Evolutionary conservation across 139 green algal species (phyloP).

Genomic region (Raphidocelis subcapitata): DNA sequence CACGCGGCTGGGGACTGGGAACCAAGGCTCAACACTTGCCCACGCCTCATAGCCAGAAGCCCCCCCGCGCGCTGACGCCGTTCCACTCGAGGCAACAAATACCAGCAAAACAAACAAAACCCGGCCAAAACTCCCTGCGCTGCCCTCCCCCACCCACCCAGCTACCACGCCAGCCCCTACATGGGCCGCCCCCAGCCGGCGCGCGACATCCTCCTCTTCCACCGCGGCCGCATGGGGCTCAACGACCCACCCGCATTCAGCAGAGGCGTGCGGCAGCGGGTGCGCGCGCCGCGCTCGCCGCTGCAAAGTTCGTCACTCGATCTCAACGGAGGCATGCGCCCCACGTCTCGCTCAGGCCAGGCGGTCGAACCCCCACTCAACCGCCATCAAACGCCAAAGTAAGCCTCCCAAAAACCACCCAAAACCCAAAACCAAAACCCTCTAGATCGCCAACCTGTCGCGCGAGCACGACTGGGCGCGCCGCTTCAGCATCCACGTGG

Average conservation of each 20-base stretch:
- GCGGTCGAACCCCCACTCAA: no score
- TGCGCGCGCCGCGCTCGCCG: slow-evolving; percentile 2
- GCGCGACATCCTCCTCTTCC: slow-evolving; percentile 42
- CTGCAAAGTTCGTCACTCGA: not conserved
- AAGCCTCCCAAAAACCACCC: no score
- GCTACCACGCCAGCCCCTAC: slow-evolving; percentile 25
- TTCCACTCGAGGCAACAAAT: no score
- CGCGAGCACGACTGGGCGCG: not conserved
- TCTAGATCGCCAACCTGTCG: slow-evolving; percentile 22
- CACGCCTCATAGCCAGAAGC: no score
- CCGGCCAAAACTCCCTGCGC: no score
- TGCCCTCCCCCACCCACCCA: no score
- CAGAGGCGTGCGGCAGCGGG: slow-evolving; percentile 31
- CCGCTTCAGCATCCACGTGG: no score
- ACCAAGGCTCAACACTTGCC: no score
- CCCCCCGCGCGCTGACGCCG: no score
- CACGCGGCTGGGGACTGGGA: no score
- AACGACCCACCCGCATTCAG: slow-evolving; percentile 20
- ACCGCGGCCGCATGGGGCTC: slow-evolving; percentile 27
- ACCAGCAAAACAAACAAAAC: no score
- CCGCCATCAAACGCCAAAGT: no score
- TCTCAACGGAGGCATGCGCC: not conserved
- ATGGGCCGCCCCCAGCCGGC: slow-evolving; percentile 5
- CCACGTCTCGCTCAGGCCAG: not conserved
- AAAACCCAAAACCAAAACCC: not conserved